Conservation (phyloP, 2,329 filamentous ascomycete species). For the Lachnellula cervina region DNA sequence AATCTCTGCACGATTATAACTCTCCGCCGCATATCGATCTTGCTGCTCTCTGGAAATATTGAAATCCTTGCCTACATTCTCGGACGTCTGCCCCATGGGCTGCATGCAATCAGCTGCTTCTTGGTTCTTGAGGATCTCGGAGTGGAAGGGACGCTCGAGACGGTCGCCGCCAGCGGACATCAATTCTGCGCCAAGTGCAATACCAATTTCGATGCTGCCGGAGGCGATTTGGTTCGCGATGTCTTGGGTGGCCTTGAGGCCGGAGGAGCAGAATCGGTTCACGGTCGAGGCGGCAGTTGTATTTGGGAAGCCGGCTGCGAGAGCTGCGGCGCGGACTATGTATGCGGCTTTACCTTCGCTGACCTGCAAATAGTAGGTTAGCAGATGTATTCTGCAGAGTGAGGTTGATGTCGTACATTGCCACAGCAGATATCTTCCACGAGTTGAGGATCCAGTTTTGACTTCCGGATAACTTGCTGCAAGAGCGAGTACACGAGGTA, state of each 20-base stretch:
- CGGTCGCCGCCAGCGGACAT: slow-evolving; percentile 75
- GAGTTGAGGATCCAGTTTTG: slow-evolving; percentile 71
- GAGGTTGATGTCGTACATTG: slow-evolving; percentile 55
- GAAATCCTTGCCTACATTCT: slow-evolving; percentile 93
- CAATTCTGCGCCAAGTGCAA: slow-evolving; percentile 82
- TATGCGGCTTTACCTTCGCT: slow-evolving; percentile 82
- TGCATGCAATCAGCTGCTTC: slow-evolving; percentile 82
- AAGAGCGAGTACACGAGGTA: slow-evolving; percentile 79
- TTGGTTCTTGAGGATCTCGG: slow-evolving; percentile 67
- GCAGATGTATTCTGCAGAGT: background rate
- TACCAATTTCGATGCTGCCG: slow-evolving; percentile 79
- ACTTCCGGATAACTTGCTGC: slow-evolving; percentile 67
- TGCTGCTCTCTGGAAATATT: slow-evolving; percentile 73
- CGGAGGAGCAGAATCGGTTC: slow-evolving; percentile 97
- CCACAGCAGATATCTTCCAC: slow-evolving; percentile 90
- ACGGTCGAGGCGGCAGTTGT: slow-evolving; percentile 75
- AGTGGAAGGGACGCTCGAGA: slow-evolving; percentile 69
- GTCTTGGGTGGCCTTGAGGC: slow-evolving; percentile 90
- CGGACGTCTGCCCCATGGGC: slow-evolving; percentile 97
- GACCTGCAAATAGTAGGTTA: slow-evolving; percentile 48
- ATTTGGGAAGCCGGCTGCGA: slow-evolving; percentile 91
- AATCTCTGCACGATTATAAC: slow-evolving; percentile 78
- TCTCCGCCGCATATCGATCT: slow-evolving; percentile 82
- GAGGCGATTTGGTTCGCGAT: slow-evolving; percentile 81
- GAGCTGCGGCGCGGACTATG: slow-evolving; percentile 80